Base-by-base conservation (phyloP, 352 stramenopile genomes). In the Pythium oligandrum region DNA sequence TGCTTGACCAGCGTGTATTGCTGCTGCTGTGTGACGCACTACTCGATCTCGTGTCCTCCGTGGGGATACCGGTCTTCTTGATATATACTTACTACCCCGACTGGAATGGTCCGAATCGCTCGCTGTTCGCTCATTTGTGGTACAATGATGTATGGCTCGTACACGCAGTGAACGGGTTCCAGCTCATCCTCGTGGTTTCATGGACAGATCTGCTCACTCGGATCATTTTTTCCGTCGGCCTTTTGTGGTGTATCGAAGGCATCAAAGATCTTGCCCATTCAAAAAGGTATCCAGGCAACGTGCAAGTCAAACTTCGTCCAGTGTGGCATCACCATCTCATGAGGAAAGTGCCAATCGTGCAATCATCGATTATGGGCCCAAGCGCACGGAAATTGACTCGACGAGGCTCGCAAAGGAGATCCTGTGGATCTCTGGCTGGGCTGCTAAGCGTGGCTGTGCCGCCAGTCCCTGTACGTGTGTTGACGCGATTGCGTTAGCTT, bases 151-250 rank as follows among this genome's bases (percentile, higher is more conserved):
- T 50, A 9, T 70, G 68, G 62, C 46, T 62, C 34, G 44, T 63
- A 17, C 53, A 51, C 31, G 48, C 48, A 0, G 31, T 59, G 3
- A 69, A 69, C 49, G 62, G 71, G 39, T 59, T 68, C 26, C 64
- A 71, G 45, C 48, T 77, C n/a, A 47, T 73, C 8, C 34, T 71
- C 10, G 53, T 71, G 0, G 45, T 53, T 1, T 71, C 68, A 8
- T 71, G 64, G 64, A 47, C 35, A 4, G 65, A 77, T 37, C 40
- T 73, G 6, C 34, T 43, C 0, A 58, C 52, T 26, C 55, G 64
- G 12, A 12, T 60, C 0, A 31, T 73, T 0, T 71, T 77, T 37
- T 32, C 55, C 0, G 1, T 61, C 4, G 56, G 55, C 8, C 40
- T 55, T 0, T 37, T 63, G 0, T 9, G 6, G 5, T 50, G 54